Conservation (phyloP, 805 yeast genomes). For the Diddensiella transvaalensis region DNA sequence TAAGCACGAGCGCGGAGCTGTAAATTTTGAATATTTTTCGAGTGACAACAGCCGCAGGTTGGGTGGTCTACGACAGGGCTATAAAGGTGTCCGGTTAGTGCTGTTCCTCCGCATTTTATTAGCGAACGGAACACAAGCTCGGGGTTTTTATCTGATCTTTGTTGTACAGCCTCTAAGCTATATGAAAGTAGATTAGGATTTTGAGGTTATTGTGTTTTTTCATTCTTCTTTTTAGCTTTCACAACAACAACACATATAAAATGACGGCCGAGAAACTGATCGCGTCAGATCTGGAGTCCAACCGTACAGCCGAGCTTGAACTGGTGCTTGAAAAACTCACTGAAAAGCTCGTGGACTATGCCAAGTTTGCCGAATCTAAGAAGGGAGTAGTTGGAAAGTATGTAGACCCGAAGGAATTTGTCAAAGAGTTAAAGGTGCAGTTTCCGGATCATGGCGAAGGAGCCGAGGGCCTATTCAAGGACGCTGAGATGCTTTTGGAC, state of each 20-base stretch:
- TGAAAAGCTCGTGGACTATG: slow-evolving; percentile 51
- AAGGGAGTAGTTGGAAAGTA: slow-evolving; percentile 45
- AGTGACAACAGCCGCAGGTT: not conserved
- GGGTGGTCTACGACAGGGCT: not conserved
- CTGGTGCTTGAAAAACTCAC: slow-evolving; percentile 48
- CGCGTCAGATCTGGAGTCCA: slow-evolving; percentile 38
- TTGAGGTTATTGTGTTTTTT: not conserved
- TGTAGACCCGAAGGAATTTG: slow-evolving; percentile 46
- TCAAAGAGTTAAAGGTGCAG: slow-evolving; percentile 35
- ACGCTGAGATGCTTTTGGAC: slow-evolving; percentile 54
- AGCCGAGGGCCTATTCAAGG: slow-evolving; percentile 42
- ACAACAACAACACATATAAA: not conserved
- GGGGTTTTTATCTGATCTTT: too few relatives aligned
- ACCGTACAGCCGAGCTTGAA: slow-evolving; percentile 57
- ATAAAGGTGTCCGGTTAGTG: too few relatives aligned
- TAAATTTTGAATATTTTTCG: not conserved
- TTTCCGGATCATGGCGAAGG: slow-evolving; percentile 40
- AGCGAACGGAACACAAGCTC: too few relatives aligned
- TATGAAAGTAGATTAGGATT: too few relatives aligned
- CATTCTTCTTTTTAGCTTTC: not conserved
- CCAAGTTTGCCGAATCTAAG: slow-evolving; percentile 45
- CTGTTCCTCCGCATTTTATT: too few relatives aligned
- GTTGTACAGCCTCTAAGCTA: too few relatives aligned
- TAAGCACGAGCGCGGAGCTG: not conserved
- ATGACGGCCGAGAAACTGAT: slow-evolving; percentile 17